Base-by-base conservation (phyloP, 2,329 filamentous ascomycete species). In the Fusarium papillatum region DNA sequence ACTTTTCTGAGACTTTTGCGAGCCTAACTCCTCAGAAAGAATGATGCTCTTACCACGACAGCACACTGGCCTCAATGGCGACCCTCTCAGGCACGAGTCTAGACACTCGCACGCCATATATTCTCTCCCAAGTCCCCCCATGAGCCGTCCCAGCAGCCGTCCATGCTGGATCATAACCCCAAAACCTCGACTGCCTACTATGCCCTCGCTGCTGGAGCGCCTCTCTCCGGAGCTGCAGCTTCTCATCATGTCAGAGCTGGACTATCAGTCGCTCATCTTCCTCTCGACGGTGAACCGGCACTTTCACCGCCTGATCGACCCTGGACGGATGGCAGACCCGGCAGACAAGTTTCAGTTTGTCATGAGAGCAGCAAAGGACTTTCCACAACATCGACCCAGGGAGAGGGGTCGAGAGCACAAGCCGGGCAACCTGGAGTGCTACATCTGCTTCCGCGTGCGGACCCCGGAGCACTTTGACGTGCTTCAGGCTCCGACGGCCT, bases 401-500 rank as follows among this genome's bases (percentile, higher is more conserved):
- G 82, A 84, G 59, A 84, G 81, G 70, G 82, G 81, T 11, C 81
- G 81, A 60, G 81, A 83, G 57, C 83, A 84, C 70, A 80, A 82
- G 63, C 84, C 84, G 1, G 84, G 85, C 19, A 86, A 86, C 74
- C 83, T 84, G 55, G 85, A 85, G 70, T 86, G 84, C 74, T 86
- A 86, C 74, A 78, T 85, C 31, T 86, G 85, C 78, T 86, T 83
- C 70, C 82, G 83, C 3, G 84, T 86, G n/a, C 81, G 84, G 55
- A 78, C 79, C 5, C 84, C 84, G 7, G 82, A 83, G 48, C 80
- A 83, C 69, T 86, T 86, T 72, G 84, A 86, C 69, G 79, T 81
- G 68, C 76, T 83, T 19, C 84, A 85, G 68, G 79, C 81, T 5
- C 78, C 80, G 46, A 78, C 78, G 17, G 81, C 82, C 22, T 82